phyloP scores from a whole-genome alignment of 495 filamentous ascomycete species.

The Penicillium riverlandense region DNA sequence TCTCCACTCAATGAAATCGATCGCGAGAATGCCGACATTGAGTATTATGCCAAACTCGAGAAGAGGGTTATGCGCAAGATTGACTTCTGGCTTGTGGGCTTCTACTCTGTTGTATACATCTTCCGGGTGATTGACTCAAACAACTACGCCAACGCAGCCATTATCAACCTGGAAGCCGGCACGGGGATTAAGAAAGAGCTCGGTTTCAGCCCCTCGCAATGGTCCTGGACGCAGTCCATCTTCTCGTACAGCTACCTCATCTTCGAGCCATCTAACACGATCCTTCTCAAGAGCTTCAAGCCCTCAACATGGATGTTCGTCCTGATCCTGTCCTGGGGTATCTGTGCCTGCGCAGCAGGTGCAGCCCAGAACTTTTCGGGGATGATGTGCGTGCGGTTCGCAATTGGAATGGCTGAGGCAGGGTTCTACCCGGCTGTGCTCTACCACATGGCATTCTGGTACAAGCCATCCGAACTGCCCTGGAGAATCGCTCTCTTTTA shows the following conservation, averaged over 20 bases:
- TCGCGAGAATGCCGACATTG: background rate
- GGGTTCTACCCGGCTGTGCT: slow-evolving; percentile 32
- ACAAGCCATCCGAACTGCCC: slow-evolving; percentile 28
- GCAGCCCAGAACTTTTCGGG: slow-evolving; percentile 29
- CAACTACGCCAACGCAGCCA: slow-evolving; percentile 39
- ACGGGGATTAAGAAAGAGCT: slow-evolving; percentile 38
- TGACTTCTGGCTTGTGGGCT: slow-evolving; percentile 35
- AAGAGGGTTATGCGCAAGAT: slow-evolving; percentile 28
- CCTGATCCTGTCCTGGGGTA: slow-evolving; percentile 33
- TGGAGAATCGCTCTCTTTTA: slow-evolving; percentile 31
- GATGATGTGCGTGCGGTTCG: slow-evolving; percentile 34
- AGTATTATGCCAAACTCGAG: slow-evolving; percentile 10
- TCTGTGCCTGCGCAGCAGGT: slow-evolving; percentile 26
- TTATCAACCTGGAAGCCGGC: slow-evolving; percentile 39
- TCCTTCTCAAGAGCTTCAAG: slow-evolving; percentile 22
- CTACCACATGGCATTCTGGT: slow-evolving; percentile 38
- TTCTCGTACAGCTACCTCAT: slow-evolving; percentile 35
- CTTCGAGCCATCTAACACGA: slow-evolving; percentile 35
- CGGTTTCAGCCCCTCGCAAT: slow-evolving; percentile 24
- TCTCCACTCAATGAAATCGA: slow-evolving; percentile 1
- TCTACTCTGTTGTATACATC: slow-evolving; percentile 36
- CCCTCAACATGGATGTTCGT: slow-evolving; percentile 40
- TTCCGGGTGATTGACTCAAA: slow-evolving; percentile 33
- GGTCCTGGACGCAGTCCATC: slow-evolving; percentile 36
- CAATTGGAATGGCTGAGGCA: slow-evolving; percentile 33